Conservation (phyloP, 2,329 filamentous ascomycete genomes). For the Stachybotrys echinatus region DNA sequence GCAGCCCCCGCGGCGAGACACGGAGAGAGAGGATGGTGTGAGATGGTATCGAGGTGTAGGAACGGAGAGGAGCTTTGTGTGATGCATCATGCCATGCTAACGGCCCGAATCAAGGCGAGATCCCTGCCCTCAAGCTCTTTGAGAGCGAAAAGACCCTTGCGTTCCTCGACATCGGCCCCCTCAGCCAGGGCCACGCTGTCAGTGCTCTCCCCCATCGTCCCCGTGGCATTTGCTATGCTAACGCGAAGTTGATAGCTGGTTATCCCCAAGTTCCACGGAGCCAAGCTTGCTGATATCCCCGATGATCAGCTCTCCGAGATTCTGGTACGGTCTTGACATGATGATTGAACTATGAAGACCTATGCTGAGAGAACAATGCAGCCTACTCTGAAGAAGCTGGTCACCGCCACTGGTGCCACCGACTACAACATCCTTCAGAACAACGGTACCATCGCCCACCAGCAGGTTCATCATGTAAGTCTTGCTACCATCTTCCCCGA, state of each 20-base stretch:
- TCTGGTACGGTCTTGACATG: slow-evolving; percentile 51
- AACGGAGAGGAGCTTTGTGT: neutral
- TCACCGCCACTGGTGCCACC: slow-evolving; percentile 64
- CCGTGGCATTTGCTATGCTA: neutral
- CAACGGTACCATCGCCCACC: slow-evolving; percentile 87
- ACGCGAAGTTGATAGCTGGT: slow-evolving; percentile 61
- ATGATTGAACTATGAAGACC: neutral
- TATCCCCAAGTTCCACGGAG: slow-evolving; percentile 92
- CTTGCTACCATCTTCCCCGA: neutral
- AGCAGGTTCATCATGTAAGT: slow-evolving; percentile 71
- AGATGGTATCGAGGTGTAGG: neutral
- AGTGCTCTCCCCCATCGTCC: slow-evolving; percentile 20
- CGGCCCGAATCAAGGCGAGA: slow-evolving; percentile 61
- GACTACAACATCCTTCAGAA: slow-evolving; percentile 97
- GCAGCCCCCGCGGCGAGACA: too few species aligned
- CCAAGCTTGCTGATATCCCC: slow-evolving; percentile 86
- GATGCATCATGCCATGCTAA: slow-evolving; percentile 6
- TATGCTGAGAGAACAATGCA: slow-evolving; percentile 5
- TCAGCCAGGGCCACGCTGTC: slow-evolving; percentile 86
- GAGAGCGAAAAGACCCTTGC: slow-evolving; percentile 91
- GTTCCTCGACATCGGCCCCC: slow-evolving; percentile 91
- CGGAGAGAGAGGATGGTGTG: neutral
- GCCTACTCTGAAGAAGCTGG: slow-evolving; percentile 72
- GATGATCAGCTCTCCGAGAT: slow-evolving; percentile 82
- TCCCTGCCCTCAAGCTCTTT: slow-evolving; percentile 93